phyloP scores from a whole-genome alignment of 441 rosid genomes.

The Aleurites moluccanus region DNA sequence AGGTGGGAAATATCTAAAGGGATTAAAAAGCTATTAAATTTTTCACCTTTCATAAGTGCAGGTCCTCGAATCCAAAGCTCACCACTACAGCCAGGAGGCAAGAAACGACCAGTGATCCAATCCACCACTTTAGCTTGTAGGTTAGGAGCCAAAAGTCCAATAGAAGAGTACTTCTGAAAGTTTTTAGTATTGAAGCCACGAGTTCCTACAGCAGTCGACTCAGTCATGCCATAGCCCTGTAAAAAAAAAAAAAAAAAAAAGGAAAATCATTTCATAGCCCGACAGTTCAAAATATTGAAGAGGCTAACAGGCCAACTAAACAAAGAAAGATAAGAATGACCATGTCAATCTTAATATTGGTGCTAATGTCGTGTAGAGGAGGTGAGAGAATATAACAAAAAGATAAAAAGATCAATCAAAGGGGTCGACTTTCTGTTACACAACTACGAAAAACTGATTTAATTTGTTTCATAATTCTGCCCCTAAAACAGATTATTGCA shows the following conservation, averaged over 20 bases:
- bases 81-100: conserved; percentile 69
- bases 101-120: conserved; percentile 53
- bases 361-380: no score
- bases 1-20: not conserved
- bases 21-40: conserved; percentile 9
- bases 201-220: conserved; percentile 81
- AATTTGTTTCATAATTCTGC: no score
- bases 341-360: not conserved
- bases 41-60: conserved; percentile 69
- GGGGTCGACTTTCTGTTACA: not conserved
- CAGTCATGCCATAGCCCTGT: conserved; percentile 94
- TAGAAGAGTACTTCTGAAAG: conserved; percentile 50
- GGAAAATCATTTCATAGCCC: conserved; percentile 9
- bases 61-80: conserved; percentile 91
- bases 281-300: conserved; percentile 8
- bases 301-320: not conserved
- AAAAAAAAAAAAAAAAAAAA: conserved; percentile 23
- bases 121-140: conserved; percentile 77
- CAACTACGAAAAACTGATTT: not conserved
- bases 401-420: not conserved
- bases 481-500: not conserved
- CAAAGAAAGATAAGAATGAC: not conserved
- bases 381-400: not conserved
- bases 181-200: conserved; percentile 62
- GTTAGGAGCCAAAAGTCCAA: conserved; percentile 84